Conservation (phyloP, 805 yeast species). For the Barnettozyma sp. region DNA sequence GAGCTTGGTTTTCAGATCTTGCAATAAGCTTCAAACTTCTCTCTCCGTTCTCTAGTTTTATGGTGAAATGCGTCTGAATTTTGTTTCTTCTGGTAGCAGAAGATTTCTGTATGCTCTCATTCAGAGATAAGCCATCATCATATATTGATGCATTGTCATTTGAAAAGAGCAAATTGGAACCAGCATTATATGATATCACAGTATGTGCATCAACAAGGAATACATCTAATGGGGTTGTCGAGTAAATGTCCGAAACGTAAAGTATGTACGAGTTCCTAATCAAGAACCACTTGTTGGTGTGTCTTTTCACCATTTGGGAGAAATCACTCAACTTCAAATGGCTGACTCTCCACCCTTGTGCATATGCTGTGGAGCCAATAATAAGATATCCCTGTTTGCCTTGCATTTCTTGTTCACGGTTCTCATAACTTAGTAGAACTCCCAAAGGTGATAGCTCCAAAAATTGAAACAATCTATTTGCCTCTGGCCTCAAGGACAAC, state of each 20-base stretch:
- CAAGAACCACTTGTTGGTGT: slow-evolving; percentile 87
- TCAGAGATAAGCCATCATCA: slow-evolving; percentile 26
- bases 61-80: slow-evolving; percentile 48
- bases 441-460: slow-evolving; percentile 88
- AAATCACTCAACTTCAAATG: slow-evolving; percentile 76
- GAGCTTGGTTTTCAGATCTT: slow-evolving; percentile 54
- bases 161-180: slow-evolving; percentile 30
- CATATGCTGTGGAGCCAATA: slow-evolving; percentile 72
- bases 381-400: slow-evolving; percentile 88
- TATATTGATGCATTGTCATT: slow-evolving; percentile 32
- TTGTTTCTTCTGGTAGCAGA: slow-evolving; percentile 26
- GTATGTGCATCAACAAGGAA: slow-evolving; percentile 81
- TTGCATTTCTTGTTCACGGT: slow-evolving; percentile 43
- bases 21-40: slow-evolving; percentile 70
- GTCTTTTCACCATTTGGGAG: slow-evolving; percentile 82
- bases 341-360: slow-evolving; percentile 95
- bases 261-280: slow-evolving; percentile 78
- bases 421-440: slow-evolving; percentile 73
- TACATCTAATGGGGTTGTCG: slow-evolving; percentile 86
- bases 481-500: slow-evolving; percentile 68
- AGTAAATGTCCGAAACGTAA: slow-evolving; percentile 78
- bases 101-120: slow-evolving; percentile 16
- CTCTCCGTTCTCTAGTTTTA: slow-evolving; percentile 64
- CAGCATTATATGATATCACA: slow-evolving; percentile 42
- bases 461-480: slow-evolving; percentile 77